Conservation (phyloP, 2,329 filamentous ascomycete species). For the Venturia aucupariae region DNA sequence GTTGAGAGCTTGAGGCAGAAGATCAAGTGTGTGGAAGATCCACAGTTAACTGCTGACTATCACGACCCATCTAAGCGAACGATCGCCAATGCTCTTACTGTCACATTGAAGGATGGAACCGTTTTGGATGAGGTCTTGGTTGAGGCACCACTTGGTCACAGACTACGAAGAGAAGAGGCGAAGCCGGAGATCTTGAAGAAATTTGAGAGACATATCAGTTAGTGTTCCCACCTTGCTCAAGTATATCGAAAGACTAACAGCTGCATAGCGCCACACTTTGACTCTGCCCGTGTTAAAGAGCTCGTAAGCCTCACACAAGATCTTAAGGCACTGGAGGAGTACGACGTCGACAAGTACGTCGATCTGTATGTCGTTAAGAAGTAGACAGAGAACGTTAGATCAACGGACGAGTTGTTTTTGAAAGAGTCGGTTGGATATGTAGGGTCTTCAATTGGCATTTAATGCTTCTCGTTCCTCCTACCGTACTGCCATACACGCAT, state of each 20-base stretch:
- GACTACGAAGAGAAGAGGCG: slow-evolving; percentile 83
- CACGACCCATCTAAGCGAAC: slow-evolving; percentile 87
- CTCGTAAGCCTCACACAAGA: slow-evolving; percentile 74
- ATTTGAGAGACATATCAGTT: slow-evolving; percentile 83
- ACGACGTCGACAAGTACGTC: slow-evolving; percentile 87
- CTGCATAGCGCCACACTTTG: slow-evolving; percentile 11
- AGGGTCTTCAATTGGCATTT: neutral
- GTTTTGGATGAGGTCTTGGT: slow-evolving; percentile 83
- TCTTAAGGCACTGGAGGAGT: slow-evolving; percentile 62
- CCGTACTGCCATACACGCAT: neutral
- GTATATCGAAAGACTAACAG: neutral
- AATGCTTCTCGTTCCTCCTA: neutral
- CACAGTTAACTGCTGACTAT: slow-evolving; percentile 90
- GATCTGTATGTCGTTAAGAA: slow-evolving; percentile 58
- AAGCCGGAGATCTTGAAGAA: slow-evolving; percentile 96
- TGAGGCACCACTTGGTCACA: slow-evolving; percentile 90
- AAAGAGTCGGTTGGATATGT: too few species aligned
- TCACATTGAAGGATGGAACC: slow-evolving; percentile 90
- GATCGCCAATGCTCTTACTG: slow-evolving; percentile 93
- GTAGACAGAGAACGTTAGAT: neutral
- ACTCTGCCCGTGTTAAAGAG: slow-evolving; percentile 59
- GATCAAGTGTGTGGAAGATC: slow-evolving; percentile 95
- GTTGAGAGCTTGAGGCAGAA: slow-evolving; percentile 87
- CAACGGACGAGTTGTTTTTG: too few species aligned
- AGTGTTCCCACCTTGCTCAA: slow-evolving; percentile 51